Evolutionary conservation across 164 flowering plant genomes (phyloP).

Genomic region (Cinnamomum chago): DNA sequence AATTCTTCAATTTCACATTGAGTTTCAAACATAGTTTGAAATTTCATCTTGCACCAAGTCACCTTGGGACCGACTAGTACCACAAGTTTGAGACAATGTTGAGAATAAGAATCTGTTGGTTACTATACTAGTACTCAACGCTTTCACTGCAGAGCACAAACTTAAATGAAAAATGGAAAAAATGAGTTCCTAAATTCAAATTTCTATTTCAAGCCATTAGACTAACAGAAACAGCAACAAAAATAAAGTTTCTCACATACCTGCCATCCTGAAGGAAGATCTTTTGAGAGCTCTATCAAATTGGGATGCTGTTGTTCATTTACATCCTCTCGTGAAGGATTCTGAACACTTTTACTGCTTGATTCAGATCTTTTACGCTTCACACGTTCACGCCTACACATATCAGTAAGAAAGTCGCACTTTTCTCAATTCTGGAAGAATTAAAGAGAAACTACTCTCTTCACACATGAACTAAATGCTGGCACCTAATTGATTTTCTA

Average conservation of each 20-base stretch:
- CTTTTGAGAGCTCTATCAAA: constrained; percentile 46
- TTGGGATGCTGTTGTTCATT: constrained; percentile 52
- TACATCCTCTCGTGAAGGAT: constrained; percentile 20
- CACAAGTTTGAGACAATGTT: no score
- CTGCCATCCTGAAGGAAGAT: constrained; percentile 95
- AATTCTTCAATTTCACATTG: no score
- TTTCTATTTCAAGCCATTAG: background rate
- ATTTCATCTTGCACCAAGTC: no score
- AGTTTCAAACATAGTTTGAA: no score
- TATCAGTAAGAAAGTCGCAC: background rate
- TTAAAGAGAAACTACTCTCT: background rate
- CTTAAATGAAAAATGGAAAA: no score
- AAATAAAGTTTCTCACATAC: constrained; percentile 25
- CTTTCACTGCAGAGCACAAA: no score
- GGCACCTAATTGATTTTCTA: no score
- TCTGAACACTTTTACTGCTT: constrained; percentile 26
- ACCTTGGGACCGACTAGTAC: no score
- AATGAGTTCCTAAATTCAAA: no score
- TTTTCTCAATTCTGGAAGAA: background rate
- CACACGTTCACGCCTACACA: constrained; percentile 78
- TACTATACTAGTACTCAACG: no score
- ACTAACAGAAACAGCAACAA: background rate
- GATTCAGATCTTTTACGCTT: constrained; percentile 67
- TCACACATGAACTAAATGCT: no score
- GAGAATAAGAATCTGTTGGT: no score